Evolutionary conservation across 257 asterid species (phyloP), one percentile per base, ranked within the genome.

Genomic region (Haberlea rhodopensis): DNA sequence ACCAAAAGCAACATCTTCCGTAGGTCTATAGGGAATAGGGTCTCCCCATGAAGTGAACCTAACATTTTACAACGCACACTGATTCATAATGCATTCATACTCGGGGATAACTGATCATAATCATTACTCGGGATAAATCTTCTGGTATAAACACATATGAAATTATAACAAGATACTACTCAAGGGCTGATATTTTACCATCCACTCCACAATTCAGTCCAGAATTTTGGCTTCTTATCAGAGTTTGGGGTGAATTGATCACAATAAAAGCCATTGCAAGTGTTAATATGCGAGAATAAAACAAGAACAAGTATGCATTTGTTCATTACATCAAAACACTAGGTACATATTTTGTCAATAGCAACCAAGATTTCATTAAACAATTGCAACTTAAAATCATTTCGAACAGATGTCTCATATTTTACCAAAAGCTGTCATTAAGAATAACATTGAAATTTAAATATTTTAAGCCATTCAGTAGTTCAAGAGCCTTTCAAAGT

Each of bases 171-270:
- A 40, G 48, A 40, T 6, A 18, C 18, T 40, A 13, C 48, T 13
- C 48, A 40, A 40, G n/a, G 48, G 48, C 1, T 20, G 20, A 68
- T 11, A 37, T 32, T 62, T 40, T 82, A 91, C 98, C 98, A 91
- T 82, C 98, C 98, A 32, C 82, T 83, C 98, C 98, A 91, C 77
- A 89, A 84, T 74, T 91, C 98, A 0, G 98, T 91, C 98, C 98
- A 91, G 88, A 91, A 78, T 74, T 89, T 91, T 1, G 96, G 96
- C 53, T 78, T 87, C 72, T 65, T 78, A 60, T 76, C 78, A 22
- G 98, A 82, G 69, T 91, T 89, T 52, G 94, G 96, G 18, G 94
- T 89, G 77, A 85, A 91, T 66, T 91, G 96, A 49, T 91, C 98
- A 60, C 96, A 86, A 69, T 91, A 88, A 57, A 91, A 91, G 60